These are phyloP conservation scores for Quercus rubra DNA, from an alignment of 306 rosid species.

Conservation along the genomic window DNA sequence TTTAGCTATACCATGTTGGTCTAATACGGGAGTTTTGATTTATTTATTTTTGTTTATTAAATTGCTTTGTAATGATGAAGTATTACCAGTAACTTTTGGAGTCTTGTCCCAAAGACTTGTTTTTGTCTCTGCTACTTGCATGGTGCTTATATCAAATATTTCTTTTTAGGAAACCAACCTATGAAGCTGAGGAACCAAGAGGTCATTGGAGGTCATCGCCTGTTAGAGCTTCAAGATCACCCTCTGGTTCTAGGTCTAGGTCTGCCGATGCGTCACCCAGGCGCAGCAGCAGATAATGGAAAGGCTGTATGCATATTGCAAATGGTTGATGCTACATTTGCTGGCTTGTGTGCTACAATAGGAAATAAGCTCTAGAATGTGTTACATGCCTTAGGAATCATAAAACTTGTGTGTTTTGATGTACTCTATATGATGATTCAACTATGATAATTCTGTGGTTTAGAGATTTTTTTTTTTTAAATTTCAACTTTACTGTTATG, in stretches of 20 bases:
- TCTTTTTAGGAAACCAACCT: conserved; percentile 59
- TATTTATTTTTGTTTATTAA: too few relatives aligned
- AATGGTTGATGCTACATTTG: neutral
- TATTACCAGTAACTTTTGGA: conserved; percentile 49
- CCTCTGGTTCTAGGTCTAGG: conserved; percentile 77
- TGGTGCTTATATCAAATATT: conserved; percentile 6
- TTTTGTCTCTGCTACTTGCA: neutral
- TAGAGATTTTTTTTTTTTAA: neutral
- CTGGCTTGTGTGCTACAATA: conserved; percentile 20
- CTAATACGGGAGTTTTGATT: too few relatives aligned
- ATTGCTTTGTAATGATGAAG: too few relatives aligned
- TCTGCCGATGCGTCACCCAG: conserved; percentile 71
- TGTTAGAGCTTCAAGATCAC: conserved; percentile 70
- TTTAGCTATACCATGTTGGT: too few relatives aligned
- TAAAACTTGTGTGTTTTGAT: neutral
- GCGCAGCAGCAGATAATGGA: conserved; percentile 53
- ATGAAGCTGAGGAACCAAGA: conserved; percentile 51
- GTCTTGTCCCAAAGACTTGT: neutral
- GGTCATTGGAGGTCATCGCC: conserved; percentile 70
- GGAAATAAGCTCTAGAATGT: neutral
- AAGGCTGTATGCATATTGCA: conserved; percentile 15
- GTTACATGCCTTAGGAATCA: neutral
- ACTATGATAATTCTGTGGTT: neutral
- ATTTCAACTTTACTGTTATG: too few relatives aligned
- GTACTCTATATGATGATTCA: neutral